These are phyloP conservation scores for Cyphellophora attinorum DNA, from an alignment of 2,329 filamentous ascomycete species.

Conservation along the genomic window DNA sequence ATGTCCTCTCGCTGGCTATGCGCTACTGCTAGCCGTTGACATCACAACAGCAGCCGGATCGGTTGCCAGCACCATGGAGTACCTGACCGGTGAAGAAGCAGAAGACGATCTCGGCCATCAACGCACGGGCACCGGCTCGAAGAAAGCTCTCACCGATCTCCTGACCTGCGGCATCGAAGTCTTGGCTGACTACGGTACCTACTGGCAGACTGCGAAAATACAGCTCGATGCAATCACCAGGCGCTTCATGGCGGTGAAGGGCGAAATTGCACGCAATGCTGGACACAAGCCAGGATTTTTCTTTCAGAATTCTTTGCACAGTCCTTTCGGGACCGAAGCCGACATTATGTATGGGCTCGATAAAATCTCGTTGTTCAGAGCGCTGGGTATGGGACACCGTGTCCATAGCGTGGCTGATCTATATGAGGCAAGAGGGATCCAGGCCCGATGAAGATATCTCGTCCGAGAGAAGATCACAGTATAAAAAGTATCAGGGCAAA, in stretches of 20 bases:
- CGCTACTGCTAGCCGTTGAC: conserved; percentile 55
- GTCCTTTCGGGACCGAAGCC: conserved; percentile 28
- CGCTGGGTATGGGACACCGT: conserved; percentile 19
- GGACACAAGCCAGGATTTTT: conserved; percentile 26
- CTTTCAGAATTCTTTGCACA: conserved; percentile 29
- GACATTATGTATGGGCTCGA: conserved; percentile 33
- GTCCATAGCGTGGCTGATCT: conserved; percentile 9
- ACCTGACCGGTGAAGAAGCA: conserved; percentile 3
- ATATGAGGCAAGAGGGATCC: conserved; percentile 2
- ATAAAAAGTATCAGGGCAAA: no score
- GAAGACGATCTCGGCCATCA: not conserved
- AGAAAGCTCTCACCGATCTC: conserved; percentile 36
- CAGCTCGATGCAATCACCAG: conserved; percentile 41
- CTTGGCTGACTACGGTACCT: conserved; percentile 45
- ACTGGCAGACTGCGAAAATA: conserved; percentile 50
- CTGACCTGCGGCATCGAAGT: conserved; percentile 45
- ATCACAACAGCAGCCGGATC: conserved; percentile 53
- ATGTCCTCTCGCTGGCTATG: conserved; percentile 50
- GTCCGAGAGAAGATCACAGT: no score
- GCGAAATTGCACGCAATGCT: conserved; percentile 26
- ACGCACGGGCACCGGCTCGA: not conserved
- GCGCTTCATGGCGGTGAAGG: conserved; percentile 26
- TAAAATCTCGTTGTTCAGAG: conserved; percentile 21
- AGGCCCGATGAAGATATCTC: no score
- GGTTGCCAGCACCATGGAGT: conserved; percentile 38